Evolutionary conservation across 495 filamentous ascomycete species (phyloP).

Genomic region (Tuber indicum): DNA sequence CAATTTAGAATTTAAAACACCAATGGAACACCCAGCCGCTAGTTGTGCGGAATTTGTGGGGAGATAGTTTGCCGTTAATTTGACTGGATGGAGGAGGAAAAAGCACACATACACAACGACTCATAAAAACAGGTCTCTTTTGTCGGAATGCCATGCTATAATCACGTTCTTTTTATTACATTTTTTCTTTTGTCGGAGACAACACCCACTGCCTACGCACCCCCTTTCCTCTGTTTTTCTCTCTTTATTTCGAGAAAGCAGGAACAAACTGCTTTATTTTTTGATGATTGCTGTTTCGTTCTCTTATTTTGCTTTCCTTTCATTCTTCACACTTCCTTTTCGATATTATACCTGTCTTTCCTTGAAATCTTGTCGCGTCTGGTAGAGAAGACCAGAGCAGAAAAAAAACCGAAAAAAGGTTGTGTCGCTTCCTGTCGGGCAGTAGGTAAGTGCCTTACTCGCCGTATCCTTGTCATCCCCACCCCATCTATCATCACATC

Average conservation of each 20-base stretch:
- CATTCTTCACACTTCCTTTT: not conserved
- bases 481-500: not conserved
- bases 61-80: slow-evolving; percentile 19
- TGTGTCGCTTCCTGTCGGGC: not conserved
- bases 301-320: not conserved
- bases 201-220: not conserved
- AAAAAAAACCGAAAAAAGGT: not conserved
- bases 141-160: not conserved
- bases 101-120: not conserved
- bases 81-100: slow-evolving; percentile 7
- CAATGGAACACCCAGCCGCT: slow-evolving; percentile 25
- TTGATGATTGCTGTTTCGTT: not conserved
- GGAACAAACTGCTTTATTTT: not conserved
- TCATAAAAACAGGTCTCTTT: not conserved
- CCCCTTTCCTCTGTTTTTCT: not conserved
- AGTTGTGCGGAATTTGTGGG: slow-evolving; percentile 28
- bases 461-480: not conserved
- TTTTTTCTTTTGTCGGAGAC: not conserved
- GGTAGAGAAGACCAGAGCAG: not conserved
- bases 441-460: not conserved
- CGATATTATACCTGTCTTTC: not conserved
- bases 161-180: not conserved
- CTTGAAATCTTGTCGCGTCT: not conserved
- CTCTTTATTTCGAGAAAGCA: not conserved
- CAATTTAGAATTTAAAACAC: slow-evolving; percentile 19